These are phyloP conservation scores for Xylaria hypoxylon DNA, from an alignment of 2,329 filamentous ascomycete genomes.

Conservation along the genomic window DNA sequence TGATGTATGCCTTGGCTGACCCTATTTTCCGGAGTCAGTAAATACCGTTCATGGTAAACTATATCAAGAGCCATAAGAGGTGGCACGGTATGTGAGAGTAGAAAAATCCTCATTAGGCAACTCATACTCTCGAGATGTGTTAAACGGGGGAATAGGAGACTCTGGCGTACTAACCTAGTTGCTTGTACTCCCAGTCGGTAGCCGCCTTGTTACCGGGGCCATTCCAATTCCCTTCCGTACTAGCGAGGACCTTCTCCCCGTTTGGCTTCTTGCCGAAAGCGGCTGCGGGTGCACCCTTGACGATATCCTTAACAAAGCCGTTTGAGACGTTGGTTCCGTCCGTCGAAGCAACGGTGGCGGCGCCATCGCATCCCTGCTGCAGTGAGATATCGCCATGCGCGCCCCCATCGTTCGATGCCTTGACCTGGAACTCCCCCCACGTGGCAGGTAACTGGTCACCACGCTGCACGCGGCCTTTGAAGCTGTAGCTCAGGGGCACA, in stretches of 20 bases:
- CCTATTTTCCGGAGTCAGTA: background rate
- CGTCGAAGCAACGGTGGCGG: slow-evolving; percentile 53
- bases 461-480: slow-evolving; percentile 58
- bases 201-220: slow-evolving; percentile 53
- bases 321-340: slow-evolving; percentile 51
- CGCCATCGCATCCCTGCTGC: slow-evolving; percentile 55
- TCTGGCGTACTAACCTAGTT: slow-evolving; percentile 45
- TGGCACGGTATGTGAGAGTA: too few species aligned
- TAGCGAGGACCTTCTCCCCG: slow-evolving; percentile 51
- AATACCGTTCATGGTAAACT: background rate
- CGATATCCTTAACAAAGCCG: slow-evolving; percentile 51
- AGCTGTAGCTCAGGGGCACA: slow-evolving; percentile 49
- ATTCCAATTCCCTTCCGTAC: slow-evolving; percentile 55
- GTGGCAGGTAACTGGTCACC: slow-evolving; percentile 53
- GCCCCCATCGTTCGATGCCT: slow-evolving; percentile 51
- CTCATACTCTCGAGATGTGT: too few species aligned
- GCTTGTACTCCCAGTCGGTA: slow-evolving; percentile 50
- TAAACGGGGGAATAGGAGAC: background rate
- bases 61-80: background rate
- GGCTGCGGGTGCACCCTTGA: slow-evolving; percentile 51
- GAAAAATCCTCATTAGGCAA: background rate
- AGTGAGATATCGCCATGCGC: slow-evolving; percentile 55
- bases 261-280: slow-evolving; percentile 51
- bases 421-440: slow-evolving; percentile 56
- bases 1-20: slow-evolving; percentile 51